Evolutionary conservation across 139 green algal genomes (phyloP), one percentile per base, ranked within the genome.

Genomic region (Ulvella scutata): DNA sequence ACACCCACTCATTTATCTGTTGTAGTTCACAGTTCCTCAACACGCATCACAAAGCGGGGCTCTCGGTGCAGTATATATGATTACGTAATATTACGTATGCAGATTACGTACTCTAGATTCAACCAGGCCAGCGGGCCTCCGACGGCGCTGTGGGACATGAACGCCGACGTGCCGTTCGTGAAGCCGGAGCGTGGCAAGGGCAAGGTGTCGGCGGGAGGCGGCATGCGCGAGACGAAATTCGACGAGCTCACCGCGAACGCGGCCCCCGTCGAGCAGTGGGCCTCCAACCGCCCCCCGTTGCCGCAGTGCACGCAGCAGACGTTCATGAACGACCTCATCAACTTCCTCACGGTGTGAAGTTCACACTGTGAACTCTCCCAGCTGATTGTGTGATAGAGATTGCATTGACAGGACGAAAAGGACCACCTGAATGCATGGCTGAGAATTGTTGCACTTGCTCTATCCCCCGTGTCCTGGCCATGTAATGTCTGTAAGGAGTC

Each of bases 261-360:
- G 51, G 73, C 26, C 38, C 74, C 74, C 43, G 39, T 72, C 10
- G 73, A 84, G 37, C 39, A 44, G 36, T 83, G 84, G 78, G 74
- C 76, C 36, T 88, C 79, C 73, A 73, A 34, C 6, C 82, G 87
- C 9, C 80, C 87, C 6, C 72, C 80, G n/a, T 78, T 92, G 59
- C 28, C 51, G 3, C 33, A 62, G 0, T 89, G 86, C 76, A 85
- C 29, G n/a, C 80, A 88, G 43, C 43, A 78, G 34, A 73, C 85
- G 40, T 91, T 92, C 72, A 78, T 83, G 23, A 80, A 82, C 0
- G 87, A 92, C 75, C 81, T 92, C 23, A 77, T 83, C 4, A 67
- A 60, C 38, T 91, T 90, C 80, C 80, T 91, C 26, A 78, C 74
- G 28, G 67, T 80, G 35, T 62, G 75, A 7, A 23, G n/a, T n/a